Conservation (phyloP, 306 rosid species). For the Crotalaria pallida region DNA sequence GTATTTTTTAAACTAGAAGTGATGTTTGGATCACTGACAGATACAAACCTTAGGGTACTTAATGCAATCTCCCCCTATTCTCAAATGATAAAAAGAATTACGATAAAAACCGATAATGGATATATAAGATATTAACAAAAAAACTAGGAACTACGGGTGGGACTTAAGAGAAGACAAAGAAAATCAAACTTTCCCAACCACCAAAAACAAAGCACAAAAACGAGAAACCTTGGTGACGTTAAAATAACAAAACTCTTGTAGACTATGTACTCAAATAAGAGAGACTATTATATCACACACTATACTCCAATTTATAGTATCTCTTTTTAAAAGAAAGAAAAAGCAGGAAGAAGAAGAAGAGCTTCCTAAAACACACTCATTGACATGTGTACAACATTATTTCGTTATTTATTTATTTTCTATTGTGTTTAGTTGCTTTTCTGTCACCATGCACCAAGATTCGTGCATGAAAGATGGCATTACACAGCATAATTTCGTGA, state of each 20-base stretch:
- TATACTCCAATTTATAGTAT: neutral
- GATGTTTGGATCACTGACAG: too few species aligned
- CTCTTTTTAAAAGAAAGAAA: neutral
- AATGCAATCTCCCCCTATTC: neutral
- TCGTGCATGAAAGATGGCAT: constrained; percentile 7
- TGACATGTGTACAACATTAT: too few species aligned
- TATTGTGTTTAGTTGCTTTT: neutral
- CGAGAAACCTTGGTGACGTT: constrained; percentile 56
- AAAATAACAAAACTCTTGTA: neutral
- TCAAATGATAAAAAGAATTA: neutral
- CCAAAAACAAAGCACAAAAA: constrained; percentile 36
- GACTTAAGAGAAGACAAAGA: constrained; percentile 30
- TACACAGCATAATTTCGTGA: neutral
- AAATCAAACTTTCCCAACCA: constrained; percentile 22
- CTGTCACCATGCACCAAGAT: neutral
- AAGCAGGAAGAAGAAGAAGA: neutral
- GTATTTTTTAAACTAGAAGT: too few species aligned
- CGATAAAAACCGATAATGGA: neutral
- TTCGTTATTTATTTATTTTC: too few species aligned
- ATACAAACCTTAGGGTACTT: too few species aligned
- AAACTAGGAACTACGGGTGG: constrained; percentile 13
- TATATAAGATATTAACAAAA: constrained; percentile 30
- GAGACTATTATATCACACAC: neutral
- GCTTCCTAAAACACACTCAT: too few species aligned
- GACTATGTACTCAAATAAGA: neutral